Conservation (phyloP, 768 basidiomycete species). For the Tylopilus felleus region DNA sequence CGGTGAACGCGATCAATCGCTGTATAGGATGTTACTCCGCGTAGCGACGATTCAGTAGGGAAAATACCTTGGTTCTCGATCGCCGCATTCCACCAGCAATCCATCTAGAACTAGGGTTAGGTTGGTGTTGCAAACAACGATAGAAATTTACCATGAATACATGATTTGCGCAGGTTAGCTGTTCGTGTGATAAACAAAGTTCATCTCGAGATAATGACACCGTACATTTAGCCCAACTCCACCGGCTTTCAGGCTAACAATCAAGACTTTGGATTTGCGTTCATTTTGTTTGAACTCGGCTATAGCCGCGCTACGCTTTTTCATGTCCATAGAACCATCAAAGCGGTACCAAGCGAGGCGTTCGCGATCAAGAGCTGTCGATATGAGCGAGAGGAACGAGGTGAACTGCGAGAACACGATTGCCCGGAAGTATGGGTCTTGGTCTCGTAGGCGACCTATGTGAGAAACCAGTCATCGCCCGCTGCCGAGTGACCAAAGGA, state of each 20-base stretch:
- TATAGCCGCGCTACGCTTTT: slow-evolving; percentile 72
- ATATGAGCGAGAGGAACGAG: slow-evolving; percentile 80
- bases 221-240: slow-evolving; percentile 86
- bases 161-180: slow-evolving; percentile 79
- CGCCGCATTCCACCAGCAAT: slow-evolving; percentile 90
- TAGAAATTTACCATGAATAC: slow-evolving; percentile 71
- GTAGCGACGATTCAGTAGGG: neutral
- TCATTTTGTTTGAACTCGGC: slow-evolving; percentile 71
- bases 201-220: slow-evolving; percentile 1
- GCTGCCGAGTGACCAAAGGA: neutral
- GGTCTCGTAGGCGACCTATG: slow-evolving; percentile 57
- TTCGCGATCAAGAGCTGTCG: slow-evolving; percentile 66
- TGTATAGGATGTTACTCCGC: slow-evolving; percentile 24
- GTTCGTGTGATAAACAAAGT: slow-evolving; percentile 1
- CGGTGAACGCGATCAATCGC: slow-evolving; percentile 86
- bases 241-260: slow-evolving; percentile 84
- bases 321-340: slow-evolving; percentile 90
- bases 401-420: slow-evolving; percentile 93
- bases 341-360: slow-evolving; percentile 70
- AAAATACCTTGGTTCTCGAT: slow-evolving; percentile 70
- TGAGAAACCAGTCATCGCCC: neutral
- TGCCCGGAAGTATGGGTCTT: slow-evolving; percentile 76
- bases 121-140: neutral
- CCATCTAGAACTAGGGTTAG: slow-evolving; percentile 55
- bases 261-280: slow-evolving; percentile 68